Evolutionary conservation across 2,329 filamentous ascomycete genomes (phyloP), one percentile per base, ranked within the genome.

Genomic region (Cercospora brassicicola): DNA sequence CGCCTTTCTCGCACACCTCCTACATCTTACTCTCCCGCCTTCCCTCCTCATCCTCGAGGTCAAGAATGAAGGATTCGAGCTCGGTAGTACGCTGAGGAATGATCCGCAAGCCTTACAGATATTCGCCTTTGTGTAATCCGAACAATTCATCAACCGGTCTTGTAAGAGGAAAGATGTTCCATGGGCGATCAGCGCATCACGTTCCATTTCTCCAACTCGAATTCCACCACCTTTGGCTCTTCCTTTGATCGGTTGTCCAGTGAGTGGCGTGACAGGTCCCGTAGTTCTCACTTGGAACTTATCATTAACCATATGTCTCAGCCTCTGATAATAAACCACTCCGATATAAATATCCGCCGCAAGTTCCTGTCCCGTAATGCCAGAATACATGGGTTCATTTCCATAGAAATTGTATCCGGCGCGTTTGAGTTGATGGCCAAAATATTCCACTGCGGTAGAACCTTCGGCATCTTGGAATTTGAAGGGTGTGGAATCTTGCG

Each of bases 271-370:
- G 53, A 97, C 91, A 0, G 94, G 94, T 65, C 95, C 95, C 0
- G 95, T 98, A 2, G 95, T 98, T 81, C 95, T 90, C 65, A 98
- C 95, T 81, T 99, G 95, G 85, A 92, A 99, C 82, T 99, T 99
- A 82, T 99, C 95, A 87, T 97, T 98, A 66, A 99, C 95, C 95
- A 99, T 99, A 89, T 99, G 95, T 79, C 95, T 87, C 69, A 99
- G 87, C 80, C 95, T 90, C 82, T 99, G 95, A 85, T 99, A 99
- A 85, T 98, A 98, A 69, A 99, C 95, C 10, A 97, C 90, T 57
- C 95, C 95, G 68, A 98, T 88, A 82, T 96, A 99, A 77, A 99
- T 98, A 78, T 99, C 95, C 6, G 93, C 94, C 20, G 90, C 89
- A 48, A 99, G 89, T 80, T 98, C 94, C 79, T 96, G 89, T 70